Evolutionary conservation across 1,139 yeast species (phyloP).

Genomic region (Taphrina populina): DNA sequence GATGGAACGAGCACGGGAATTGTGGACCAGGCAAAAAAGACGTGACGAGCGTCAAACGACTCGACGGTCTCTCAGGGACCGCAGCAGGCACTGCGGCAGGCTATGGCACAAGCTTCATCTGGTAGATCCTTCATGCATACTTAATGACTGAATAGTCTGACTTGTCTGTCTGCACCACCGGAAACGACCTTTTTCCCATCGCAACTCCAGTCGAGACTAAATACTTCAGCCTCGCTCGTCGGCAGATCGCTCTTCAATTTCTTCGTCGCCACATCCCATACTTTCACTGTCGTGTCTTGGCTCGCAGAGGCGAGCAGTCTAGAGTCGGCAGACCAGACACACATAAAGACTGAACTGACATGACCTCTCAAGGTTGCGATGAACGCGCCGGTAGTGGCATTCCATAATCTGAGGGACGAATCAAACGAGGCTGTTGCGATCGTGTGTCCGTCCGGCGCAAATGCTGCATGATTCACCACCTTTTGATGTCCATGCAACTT

Average conservation of each 20-base stretch:
- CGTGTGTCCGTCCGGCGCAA: constrained; percentile 91
- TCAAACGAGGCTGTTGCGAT: constrained; percentile 94
- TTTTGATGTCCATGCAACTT: constrained; percentile 98
- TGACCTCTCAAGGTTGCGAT: constrained; percentile 91
- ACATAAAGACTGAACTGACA: constrained; percentile 96
- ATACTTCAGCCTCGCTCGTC: constrained; percentile 93
- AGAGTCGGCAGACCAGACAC: constrained; percentile 98
- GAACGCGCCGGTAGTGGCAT: constrained; percentile 90
- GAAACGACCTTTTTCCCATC: constrained; percentile 92
- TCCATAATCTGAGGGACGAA: constrained; percentile 93
- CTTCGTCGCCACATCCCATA: constrained; percentile 89
- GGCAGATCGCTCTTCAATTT: constrained; percentile 87
- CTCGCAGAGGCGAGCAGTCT: constrained; percentile 88
- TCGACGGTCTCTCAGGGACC: background rate
- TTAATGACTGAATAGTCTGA: constrained; percentile 85
- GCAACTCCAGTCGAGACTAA: constrained; percentile 96
- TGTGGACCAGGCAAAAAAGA: constrained; percentile 58
- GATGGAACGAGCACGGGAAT: constrained; percentile 99
- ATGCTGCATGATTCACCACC: constrained; percentile 89
- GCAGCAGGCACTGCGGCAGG: constrained; percentile 24
- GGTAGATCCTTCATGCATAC: constrained; percentile 4
- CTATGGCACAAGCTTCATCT: constrained; percentile 30
- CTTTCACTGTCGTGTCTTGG: constrained; percentile 93
- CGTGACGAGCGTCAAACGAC: constrained; percentile 6
- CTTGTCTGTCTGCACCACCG: constrained; percentile 95